A percentile compares a stretch with the other conserved stretches of the same genome.
Conservation (phyloP, 768 basidiomycete species). For the Russula emetica region DNA sequence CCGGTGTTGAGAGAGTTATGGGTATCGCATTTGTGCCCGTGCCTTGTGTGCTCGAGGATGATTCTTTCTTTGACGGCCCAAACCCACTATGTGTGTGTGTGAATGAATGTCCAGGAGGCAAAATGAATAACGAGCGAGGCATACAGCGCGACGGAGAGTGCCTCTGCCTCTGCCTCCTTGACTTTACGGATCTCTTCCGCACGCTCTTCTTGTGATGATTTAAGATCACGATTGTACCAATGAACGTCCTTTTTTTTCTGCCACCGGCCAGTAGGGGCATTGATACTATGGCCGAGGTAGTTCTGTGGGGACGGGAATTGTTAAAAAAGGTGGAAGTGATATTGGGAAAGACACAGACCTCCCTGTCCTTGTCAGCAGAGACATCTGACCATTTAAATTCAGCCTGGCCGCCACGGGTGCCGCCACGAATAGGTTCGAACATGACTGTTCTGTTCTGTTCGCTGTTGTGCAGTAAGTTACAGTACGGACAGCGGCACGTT, state of each 20-base stretch:
- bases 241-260: conserved; percentile 97
- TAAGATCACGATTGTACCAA: conserved; percentile 79
- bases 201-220: conserved; percentile 43
- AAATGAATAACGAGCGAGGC: conserved; percentile 30
- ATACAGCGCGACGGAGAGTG: conserved; percentile 73
- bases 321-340: not conserved
- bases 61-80: conserved; percentile 45
- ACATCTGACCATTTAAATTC: conserved; percentile 92
- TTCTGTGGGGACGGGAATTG: conserved; percentile 47
- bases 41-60: conserved; percentile 25
- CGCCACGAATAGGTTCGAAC: conserved; percentile 84
- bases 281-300: conserved; percentile 92
- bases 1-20: conserved; percentile 20
- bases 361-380: conserved; percentile 88
- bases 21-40: conserved; percentile 36
- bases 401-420: conserved; percentile 87
- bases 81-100: conserved; percentile 53
- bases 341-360: conserved; percentile 45
- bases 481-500: too few relatives aligned
- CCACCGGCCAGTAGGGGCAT: conserved; percentile 94
- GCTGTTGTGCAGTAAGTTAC: too few relatives aligned
- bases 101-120: not conserved
- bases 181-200: conserved; percentile 72
- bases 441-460: conserved; percentile 35
- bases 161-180: conserved; percentile 88